Percentiles rank a stretch among this genome's conserved stretches.
These are phyloP conservation scores for Coffea humblotiana DNA, from an alignment of 305 asterid genomes.

Conservation along the genomic window DNA sequence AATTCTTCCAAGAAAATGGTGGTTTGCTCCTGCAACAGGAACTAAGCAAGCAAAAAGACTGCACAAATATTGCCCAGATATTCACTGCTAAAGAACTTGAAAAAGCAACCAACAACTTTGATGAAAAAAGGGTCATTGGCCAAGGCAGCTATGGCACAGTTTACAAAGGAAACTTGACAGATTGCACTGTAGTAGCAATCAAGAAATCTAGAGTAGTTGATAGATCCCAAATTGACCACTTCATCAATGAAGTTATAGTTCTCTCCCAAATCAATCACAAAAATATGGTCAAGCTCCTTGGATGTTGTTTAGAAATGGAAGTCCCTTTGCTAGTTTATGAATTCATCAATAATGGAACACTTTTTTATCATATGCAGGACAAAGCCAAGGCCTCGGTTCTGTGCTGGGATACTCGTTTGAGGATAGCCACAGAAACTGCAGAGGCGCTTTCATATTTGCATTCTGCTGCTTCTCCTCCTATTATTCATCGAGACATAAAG, in stretches of 20 bases:
- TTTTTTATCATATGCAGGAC: conserved; percentile 20
- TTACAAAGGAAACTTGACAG: conserved; percentile 20
- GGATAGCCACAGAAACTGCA: conserved; percentile 22
- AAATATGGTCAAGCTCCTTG: conserved; percentile 28
- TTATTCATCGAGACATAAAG: conserved; percentile 8
- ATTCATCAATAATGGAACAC: conserved; percentile 29
- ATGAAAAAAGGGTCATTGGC: conserved; percentile 8
- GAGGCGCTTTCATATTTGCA: background rate
- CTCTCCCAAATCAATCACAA: conserved; percentile 27
- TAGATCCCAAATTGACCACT: conserved; percentile 28
- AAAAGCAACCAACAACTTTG: conserved; percentile 13
- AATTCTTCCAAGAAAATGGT: conserved; percentile 13
- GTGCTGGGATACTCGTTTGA: conserved; percentile 28
- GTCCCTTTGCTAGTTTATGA: conserved; percentile 29
- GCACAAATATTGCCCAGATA: background rate
- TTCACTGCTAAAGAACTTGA: conserved; percentile 8
- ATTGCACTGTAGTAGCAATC: conserved; percentile 21
- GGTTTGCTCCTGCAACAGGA: conserved; percentile 5
- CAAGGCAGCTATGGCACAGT: conserved; percentile 20
- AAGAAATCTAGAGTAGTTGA: conserved; percentile 29
- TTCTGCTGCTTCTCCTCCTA: conserved; percentile 7
- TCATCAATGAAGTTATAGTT: conserved; percentile 33
- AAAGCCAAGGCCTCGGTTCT: background rate
- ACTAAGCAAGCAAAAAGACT: background rate
- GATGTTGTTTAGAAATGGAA: conserved; percentile 29